phyloP scores from a whole-genome alignment of 345 rosid species.

The Populus alba region DNA sequence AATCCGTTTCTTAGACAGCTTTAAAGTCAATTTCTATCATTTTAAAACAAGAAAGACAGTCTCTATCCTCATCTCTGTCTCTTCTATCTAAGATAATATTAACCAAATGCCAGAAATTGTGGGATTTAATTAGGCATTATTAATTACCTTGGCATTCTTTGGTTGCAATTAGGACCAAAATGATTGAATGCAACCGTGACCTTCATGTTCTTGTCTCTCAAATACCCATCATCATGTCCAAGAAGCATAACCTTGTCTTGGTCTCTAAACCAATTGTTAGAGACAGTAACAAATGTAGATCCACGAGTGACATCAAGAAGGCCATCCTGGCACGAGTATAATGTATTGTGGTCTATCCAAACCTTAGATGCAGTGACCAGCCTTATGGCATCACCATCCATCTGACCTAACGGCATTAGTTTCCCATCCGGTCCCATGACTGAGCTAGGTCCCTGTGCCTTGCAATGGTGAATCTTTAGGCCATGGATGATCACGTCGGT shows the following conservation, averaged over 20 bases:
- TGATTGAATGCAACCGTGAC: conserved; percentile 66
- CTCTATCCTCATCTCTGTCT: too few relatives aligned
- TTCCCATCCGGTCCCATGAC: conserved; percentile 59
- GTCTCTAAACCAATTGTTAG: conserved; percentile 57
- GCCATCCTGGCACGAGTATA: conserved; percentile 60
- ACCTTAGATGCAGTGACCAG: conserved; percentile 55
- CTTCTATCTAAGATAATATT: too few relatives aligned
- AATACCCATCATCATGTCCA: conserved; percentile 65
- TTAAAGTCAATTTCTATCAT: too few relatives aligned
- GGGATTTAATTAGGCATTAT: neutral
- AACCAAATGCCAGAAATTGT: too few relatives aligned
- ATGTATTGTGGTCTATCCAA: conserved; percentile 78
- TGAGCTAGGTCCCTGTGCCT: conserved; percentile 41
- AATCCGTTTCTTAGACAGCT: too few relatives aligned
- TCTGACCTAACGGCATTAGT: conserved; percentile 39
- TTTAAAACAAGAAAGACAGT: too few relatives aligned
- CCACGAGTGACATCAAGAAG: conserved; percentile 67
- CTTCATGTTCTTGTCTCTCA: conserved; percentile 59
- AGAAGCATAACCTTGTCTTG: conserved; percentile 91
- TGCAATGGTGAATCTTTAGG: conserved; percentile 63
- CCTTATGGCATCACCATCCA: conserved; percentile 73
- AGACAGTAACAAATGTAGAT: conserved; percentile 44
- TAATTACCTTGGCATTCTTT: conserved; percentile 69
- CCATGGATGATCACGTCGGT: conserved; percentile 73
- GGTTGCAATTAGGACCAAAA: conserved; percentile 85